phyloP scores from a whole-genome alignment of 1,139 yeast genomes.

The Candida gigantensis region DNA sequence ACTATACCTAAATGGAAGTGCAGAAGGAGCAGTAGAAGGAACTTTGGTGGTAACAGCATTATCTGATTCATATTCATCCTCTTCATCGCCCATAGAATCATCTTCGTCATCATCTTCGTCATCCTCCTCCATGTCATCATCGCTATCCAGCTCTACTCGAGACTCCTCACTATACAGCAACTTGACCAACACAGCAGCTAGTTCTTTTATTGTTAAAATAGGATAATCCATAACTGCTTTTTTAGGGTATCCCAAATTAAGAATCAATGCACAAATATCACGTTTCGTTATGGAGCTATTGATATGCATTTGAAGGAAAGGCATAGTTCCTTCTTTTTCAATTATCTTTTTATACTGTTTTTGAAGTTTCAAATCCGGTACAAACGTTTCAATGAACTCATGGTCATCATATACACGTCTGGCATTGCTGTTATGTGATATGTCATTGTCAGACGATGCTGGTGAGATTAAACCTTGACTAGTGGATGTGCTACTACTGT shows the following conservation, averaged over 20 bases:
- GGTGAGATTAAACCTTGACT: no score
- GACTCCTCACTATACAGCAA: constrained; percentile 16
- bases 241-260: constrained; percentile 42
- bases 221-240: constrained; percentile 12
- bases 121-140: constrained; percentile 1
- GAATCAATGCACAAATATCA: constrained; percentile 46
- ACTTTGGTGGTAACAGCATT: no score
- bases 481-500: no score
- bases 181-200: constrained; percentile 19
- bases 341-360: constrained; percentile 42
- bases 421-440: no score
- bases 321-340: constrained; percentile 55
- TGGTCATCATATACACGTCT: not conserved
- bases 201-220: constrained; percentile 13
- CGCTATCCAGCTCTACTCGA: not conserved
- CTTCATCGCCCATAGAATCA: not conserved
- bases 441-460: no score
- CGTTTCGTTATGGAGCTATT: constrained; percentile 53
- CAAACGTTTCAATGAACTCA: constrained; percentile 3
- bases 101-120: constrained; percentile 2
- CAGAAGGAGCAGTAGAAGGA: no score
- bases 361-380: constrained; percentile 10
- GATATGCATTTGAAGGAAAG: constrained; percentile 53
- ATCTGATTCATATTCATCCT: not conserved
- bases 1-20: no score